Percentiles rank a stretch among this genome's conserved stretches.
Conservation (phyloP, 192 early-diverging fungal species). For the Chytriomyces confervae region DNA sequence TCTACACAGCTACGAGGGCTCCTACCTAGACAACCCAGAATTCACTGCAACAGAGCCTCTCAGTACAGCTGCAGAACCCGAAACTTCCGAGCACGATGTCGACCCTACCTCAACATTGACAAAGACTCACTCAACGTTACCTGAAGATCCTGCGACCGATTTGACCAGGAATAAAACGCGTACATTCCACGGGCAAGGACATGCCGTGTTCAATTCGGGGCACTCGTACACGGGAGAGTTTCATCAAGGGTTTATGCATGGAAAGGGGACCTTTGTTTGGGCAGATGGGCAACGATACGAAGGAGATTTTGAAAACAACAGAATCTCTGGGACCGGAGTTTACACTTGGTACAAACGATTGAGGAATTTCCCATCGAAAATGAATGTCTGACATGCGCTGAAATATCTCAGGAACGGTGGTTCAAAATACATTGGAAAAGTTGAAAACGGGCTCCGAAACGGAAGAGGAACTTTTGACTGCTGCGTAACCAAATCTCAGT, state of each 20-base stretch:
- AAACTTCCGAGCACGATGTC: neutral
- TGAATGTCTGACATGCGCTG: neutral
- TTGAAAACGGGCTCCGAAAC: conserved; percentile 52
- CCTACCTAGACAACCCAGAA: conserved; percentile 42
- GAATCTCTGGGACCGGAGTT: conserved; percentile 47
- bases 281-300: conserved; percentile 46
- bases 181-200: conserved; percentile 40
- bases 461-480: conserved; percentile 50
- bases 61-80: neutral
- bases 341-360: conserved; percentile 50
- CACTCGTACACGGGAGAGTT: conserved; percentile 47
- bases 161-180: neutral
- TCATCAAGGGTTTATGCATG: conserved; percentile 52
- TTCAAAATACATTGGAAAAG: conserved; percentile 50
- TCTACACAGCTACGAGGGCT: conserved; percentile 57
- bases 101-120: neutral
- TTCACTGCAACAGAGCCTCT: neutral
- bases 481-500: conserved; percentile 6
- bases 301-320: conserved; percentile 56
- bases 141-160: neutral
- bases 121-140: neutral
- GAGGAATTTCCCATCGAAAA: neutral
- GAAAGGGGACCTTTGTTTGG: conserved; percentile 54
- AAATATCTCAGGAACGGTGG: conserved; percentile 48
- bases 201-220: conserved; percentile 44